A percentile compares a stretch with the other conserved stretches of the same genome.
These are phyloP conservation scores for Claviceps paspali DNA, from an alignment of 2,329 filamentous ascomycete species.

Conservation along the genomic window DNA sequence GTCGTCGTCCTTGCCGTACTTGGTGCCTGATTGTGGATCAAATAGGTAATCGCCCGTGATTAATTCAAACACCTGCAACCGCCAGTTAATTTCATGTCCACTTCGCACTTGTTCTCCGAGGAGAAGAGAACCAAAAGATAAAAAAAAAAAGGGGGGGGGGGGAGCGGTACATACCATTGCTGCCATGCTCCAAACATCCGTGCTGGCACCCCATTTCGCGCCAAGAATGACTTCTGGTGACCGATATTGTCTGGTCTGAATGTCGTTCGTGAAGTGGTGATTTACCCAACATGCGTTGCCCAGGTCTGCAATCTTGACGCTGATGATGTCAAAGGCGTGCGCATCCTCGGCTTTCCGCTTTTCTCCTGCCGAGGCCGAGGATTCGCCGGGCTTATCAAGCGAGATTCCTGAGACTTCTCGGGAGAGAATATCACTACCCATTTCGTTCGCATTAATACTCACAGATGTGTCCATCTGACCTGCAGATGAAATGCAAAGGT, in stretches of 20 bases:
- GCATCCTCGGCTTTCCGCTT: conserved; percentile 47
- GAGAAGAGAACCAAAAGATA: background rate
- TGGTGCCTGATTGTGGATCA: conserved; percentile 93
- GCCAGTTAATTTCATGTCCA: too few species aligned
- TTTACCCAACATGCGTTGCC: conserved; percentile 98
- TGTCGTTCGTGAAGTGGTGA: conserved; percentile 98
- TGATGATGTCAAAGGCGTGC: conserved; percentile 58
- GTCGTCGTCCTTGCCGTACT: conserved; percentile 98
- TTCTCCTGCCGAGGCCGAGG: conserved; percentile 39
- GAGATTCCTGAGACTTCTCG: conserved; percentile 92
- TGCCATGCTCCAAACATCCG: conserved; percentile 99
- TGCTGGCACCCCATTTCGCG: conserved; percentile 97
- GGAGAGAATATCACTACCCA: conserved; percentile 63
- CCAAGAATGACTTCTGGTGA: conserved; percentile 95
- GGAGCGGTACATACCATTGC: conserved; percentile 61
- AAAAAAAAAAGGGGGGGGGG: background rate
- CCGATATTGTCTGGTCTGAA: conserved; percentile 92
- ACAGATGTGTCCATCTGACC: background rate
- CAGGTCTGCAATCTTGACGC: conserved; percentile 96
- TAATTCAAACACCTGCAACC: conserved; percentile 77
- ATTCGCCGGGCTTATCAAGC: conserved; percentile 54
- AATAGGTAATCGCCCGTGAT: conserved; percentile 98
- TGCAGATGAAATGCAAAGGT: background rate
- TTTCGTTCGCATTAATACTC: conserved; percentile 5
- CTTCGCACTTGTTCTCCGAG: background rate